phyloP scores from a whole-genome alignment of 352 stramenopile genomes.

The Pythium aquatile region DNA sequence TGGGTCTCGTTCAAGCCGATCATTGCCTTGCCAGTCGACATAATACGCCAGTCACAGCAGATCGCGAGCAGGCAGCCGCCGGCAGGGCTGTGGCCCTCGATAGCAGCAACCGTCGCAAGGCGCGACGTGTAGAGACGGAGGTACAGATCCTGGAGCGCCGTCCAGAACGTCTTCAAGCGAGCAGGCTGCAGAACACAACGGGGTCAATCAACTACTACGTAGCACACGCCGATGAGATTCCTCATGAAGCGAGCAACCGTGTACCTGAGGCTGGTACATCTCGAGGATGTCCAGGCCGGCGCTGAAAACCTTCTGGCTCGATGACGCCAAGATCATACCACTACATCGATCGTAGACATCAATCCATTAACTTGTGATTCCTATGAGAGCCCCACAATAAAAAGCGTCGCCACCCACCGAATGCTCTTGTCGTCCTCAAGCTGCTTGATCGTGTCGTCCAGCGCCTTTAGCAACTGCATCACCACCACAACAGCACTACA shows the following conservation, averaged over 20 bases:
- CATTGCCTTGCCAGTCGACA: slow-evolving; percentile 82
- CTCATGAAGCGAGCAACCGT: not conserved
- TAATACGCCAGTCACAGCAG: slow-evolving; percentile 94
- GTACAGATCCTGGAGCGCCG: slow-evolving; percentile 90
- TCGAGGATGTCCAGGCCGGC: slow-evolving; percentile 93
- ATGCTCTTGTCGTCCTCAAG: slow-evolving; percentile 75
- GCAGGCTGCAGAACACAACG: slow-evolving; percentile 24
- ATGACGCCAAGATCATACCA: slow-evolving; percentile 75
- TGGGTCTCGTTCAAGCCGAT: slow-evolving; percentile 96
- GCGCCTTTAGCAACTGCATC: slow-evolving; percentile 58
- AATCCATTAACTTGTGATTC: not conserved
- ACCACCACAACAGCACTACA: not conserved
- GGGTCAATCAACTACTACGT: not conserved
- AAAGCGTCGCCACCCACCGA: slow-evolving; percentile 35
- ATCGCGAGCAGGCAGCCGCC: slow-evolving; percentile 93
- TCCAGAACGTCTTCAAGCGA: slow-evolving; percentile 88
- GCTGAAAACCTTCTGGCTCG: slow-evolving; percentile 85
- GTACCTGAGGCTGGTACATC: slow-evolving; percentile 86
- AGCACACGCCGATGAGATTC: no score
- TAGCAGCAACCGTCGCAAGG: slow-evolving; percentile 85
- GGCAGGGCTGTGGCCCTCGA: slow-evolving; percentile 92
- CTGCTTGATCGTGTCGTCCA: slow-evolving; percentile 67
- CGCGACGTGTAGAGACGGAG: slow-evolving; percentile 91
- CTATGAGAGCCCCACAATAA: not conserved
- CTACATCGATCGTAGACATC: slow-evolving; percentile 27